These are phyloP conservation scores for Clavispora phyllophila DNA, from an alignment of 805 yeast genomes.

Conservation along the genomic window DNA sequence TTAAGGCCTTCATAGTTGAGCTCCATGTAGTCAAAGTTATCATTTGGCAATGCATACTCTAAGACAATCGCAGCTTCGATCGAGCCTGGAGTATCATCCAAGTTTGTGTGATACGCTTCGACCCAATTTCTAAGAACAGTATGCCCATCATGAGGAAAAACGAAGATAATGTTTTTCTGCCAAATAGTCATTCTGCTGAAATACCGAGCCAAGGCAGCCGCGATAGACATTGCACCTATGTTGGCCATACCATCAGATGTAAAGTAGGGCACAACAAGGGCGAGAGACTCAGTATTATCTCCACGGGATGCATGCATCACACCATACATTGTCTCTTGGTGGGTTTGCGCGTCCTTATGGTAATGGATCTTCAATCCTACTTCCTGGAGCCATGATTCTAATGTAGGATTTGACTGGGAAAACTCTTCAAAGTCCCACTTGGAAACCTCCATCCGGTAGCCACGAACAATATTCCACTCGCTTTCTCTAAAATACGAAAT, in stretches of 20 bases:
- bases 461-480: constrained; percentile 90
- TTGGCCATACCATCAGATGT: constrained; percentile 63
- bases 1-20: constrained; percentile 81
- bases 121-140: constrained; percentile 82
- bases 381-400: constrained; percentile 59
- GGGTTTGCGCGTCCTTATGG: constrained; percentile 27
- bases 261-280: constrained; percentile 81
- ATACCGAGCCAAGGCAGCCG: constrained; percentile 70
- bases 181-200: constrained; percentile 85
- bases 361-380: constrained; percentile 63
- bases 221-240: constrained; percentile 74
- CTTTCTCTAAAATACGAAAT: constrained; percentile 86
- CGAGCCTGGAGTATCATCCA: constrained; percentile 88
- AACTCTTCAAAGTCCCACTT: constrained; percentile 30
- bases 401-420: constrained; percentile 37
- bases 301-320: constrained; percentile 91
- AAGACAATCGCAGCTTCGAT: constrained; percentile 85
- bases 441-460: constrained; percentile 60
- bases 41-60: constrained; percentile 67
- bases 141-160: constrained; percentile 69
- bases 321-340: constrained; percentile 52
- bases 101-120: constrained; percentile 79
- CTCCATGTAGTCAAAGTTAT: constrained; percentile 70
- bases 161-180: constrained; percentile 90
- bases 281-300: constrained; percentile 94